Evolutionary conservation across 768 basidiomycete genomes (phyloP).

Genomic region (Kwoniella mangroviensis): DNA sequence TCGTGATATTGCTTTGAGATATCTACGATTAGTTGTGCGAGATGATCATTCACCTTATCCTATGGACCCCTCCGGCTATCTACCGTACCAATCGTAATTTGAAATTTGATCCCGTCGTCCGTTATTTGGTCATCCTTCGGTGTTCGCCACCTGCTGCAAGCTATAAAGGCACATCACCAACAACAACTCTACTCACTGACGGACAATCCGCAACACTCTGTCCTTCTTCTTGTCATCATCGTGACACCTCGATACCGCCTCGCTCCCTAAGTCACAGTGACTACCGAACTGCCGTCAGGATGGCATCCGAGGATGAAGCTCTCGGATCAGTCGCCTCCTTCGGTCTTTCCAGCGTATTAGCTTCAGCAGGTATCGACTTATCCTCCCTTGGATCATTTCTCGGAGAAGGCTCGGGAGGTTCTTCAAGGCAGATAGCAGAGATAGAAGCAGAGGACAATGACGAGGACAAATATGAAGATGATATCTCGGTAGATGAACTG

Average conservation of each 20-base stretch:
- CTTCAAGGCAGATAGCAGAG: constrained; percentile 30
- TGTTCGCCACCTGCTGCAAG: not conserved
- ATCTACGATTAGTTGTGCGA: not conserved
- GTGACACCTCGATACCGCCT: not conserved
- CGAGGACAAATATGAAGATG: constrained; percentile 41
- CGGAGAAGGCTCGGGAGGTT: constrained; percentile 26
- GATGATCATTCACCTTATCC: not conserved
- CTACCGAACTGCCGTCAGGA: constrained; percentile 3
- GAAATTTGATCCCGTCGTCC: constrained; percentile 15
- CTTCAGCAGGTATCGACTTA: constrained; percentile 38
- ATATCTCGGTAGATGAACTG: constrained; percentile 31
- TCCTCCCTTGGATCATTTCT: constrained; percentile 30
- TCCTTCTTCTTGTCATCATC: not conserved
- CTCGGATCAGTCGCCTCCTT: constrained; percentile 34
- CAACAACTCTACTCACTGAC: not conserved
- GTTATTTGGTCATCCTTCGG: not conserved
- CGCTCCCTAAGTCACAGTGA: too few species aligned
- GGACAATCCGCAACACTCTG: too few species aligned
- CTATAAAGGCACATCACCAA: not conserved
- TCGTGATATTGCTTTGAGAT: not conserved
- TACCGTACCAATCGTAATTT: too few species aligned
- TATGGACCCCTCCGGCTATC: too few species aligned
- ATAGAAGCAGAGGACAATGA: constrained; percentile 42
- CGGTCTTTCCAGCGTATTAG: constrained; percentile 36
- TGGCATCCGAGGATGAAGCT: constrained; percentile 33